Percentiles rank a stretch among this genome's conserved stretches.
These are phyloP conservation scores for Corylus heterophylla DNA, from an alignment of 306 rosid species.

Conservation along the genomic window DNA sequence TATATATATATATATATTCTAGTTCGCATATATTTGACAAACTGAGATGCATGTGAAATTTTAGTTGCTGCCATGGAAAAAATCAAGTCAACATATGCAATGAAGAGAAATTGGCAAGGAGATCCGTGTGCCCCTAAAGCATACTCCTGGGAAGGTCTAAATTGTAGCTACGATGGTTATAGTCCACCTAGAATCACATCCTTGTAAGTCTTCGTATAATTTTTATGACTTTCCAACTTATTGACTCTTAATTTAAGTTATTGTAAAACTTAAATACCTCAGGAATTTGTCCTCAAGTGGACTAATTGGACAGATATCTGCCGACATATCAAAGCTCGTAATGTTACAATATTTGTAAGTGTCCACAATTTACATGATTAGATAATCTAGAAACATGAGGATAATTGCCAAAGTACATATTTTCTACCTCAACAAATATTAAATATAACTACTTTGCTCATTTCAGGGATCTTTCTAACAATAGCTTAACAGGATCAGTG, in stretches of 20 bases:
- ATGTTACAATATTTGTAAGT: slow-evolving; percentile 53
- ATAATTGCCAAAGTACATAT: neutral
- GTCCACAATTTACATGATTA: neutral
- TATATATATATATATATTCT: neutral
- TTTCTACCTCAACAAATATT: neutral
- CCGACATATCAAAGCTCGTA: slow-evolving; percentile 37
- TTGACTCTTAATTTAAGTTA: neutral
- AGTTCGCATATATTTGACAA: neutral
- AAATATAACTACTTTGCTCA: neutral
- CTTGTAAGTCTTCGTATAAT: slow-evolving; percentile 43
- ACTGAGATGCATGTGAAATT: neutral
- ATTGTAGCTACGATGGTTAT: slow-evolving; percentile 31
- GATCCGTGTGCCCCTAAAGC: slow-evolving; percentile 57
- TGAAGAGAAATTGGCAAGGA: slow-evolving; percentile 56
- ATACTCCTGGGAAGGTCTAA: slow-evolving; percentile 55
- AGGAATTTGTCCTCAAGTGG: slow-evolving; percentile 56
- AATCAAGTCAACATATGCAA: slow-evolving; percentile 47
- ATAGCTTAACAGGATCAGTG: slow-evolving; percentile 39
- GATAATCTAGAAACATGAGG: neutral
- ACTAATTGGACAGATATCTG: slow-evolving; percentile 40
- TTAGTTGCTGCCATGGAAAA: slow-evolving; percentile 52
- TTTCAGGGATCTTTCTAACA: slow-evolving; percentile 66
- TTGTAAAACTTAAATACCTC: slow-evolving; percentile 14
- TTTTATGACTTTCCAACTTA: neutral
- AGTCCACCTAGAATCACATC: slow-evolving; percentile 46